Base-by-base conservation (phyloP, 2,329 filamentous ascomycete genomes). In the Colletotrichum graminicola region DNA sequence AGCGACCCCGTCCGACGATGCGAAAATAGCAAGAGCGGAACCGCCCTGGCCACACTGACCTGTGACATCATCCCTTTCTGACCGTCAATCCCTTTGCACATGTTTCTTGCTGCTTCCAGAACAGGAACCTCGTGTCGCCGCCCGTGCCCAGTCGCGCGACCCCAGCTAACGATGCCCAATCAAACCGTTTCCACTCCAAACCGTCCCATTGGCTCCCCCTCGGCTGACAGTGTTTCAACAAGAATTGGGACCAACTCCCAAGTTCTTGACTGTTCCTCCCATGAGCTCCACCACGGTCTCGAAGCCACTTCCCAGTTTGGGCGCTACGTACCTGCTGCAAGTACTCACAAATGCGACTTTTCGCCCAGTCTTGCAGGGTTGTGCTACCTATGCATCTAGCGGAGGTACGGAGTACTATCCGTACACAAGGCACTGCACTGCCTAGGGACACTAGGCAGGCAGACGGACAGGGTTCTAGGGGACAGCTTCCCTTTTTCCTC, bases 61-160 rank as follows among this genome's bases (percentile, higher is more conserved):
- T 59, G 68, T 71, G 69, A 72, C 69, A 72, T 67, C 64, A 67
- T 67, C 59, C 61, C 36, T 55, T 56, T 23, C 52, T 67, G 34
- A 36, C 34, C 23, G 1, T 43, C 66, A 68, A 59, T 68, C 36
- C 61, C 45, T 62, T 67, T 45, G 34, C 64, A 69, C 65, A 59
- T 69, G 63, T 56, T 62, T 62, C 34, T n/a, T 51, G n/a, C 54
- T 55, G 32, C 29, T 71, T 68, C 68, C 65, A 68, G 68, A 71
- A 71, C 65, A 68, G 68, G 62, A 71, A 68, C 65, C 68, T 68
- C 52, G 64, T 68, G 68, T 68, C 65, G 68, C 45, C 60, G 65
- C 54, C 52, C 43, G 69, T 64, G 69, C 69, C 69, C 47, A 32
- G 65, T 43, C 65, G 54, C 65, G 54, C 47, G 54, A 39, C 57